A percentile compares a stretch with the other conserved stretches of the same genome.
Evolutionary conservation across 306 rosid species (phyloP).

Genomic region (Crotalaria pallida): DNA sequence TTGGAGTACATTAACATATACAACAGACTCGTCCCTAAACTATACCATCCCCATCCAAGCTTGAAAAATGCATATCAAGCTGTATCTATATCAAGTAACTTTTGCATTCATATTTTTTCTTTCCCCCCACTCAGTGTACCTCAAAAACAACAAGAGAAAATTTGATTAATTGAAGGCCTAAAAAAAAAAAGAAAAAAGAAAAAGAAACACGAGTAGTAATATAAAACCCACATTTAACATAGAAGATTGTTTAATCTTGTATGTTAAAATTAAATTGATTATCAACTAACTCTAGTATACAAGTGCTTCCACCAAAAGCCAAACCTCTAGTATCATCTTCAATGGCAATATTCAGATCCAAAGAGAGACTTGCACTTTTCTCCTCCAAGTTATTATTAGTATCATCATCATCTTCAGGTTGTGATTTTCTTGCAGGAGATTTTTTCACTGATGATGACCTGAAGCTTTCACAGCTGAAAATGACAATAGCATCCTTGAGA

Average conservation of each 20-base stretch:
- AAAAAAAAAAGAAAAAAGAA: background rate
- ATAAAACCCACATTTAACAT: conserved; percentile 27
- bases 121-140: conserved; percentile 18
- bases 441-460: conserved; percentile 6
- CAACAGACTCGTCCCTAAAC: conserved; percentile 3
- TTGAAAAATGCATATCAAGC: conserved; percentile 8
- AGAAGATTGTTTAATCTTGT: conserved; percentile 20
- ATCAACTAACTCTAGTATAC: conserved; percentile 59
- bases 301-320: conserved; percentile 3
- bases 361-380: conserved; percentile 30
- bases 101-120: conserved; percentile 9
- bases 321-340: conserved; percentile 26
- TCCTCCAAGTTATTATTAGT: conserved; percentile 17
- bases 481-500: conserved; percentile 68
- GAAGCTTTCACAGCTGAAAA: conserved; percentile 53
- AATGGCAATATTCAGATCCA: conserved; percentile 72
- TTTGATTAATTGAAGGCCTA: background rate
- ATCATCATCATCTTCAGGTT: conserved; percentile 23
- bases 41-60: conserved; percentile 9
- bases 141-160: conserved; percentile 13
- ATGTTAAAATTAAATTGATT: conserved; percentile 42
- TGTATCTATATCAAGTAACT: background rate
- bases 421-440: conserved; percentile 21
- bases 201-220: too few relatives aligned
- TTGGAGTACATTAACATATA: conserved; percentile 24